Conservation (phyloP, 108 stramenopile genomes). For the Nitzschia sp. region DNA sequence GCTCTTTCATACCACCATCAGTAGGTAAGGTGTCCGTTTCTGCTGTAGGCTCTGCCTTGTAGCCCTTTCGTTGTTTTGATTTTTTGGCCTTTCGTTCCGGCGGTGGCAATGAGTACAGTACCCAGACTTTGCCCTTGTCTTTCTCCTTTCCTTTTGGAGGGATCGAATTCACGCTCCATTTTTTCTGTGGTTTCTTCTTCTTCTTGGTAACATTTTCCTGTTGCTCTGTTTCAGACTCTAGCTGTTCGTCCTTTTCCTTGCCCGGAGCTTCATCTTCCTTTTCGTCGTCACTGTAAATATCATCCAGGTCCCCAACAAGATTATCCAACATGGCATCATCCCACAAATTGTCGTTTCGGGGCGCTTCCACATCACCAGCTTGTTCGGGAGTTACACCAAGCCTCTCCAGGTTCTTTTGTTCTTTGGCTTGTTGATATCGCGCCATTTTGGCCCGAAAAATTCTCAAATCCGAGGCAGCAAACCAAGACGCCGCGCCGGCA, state of each 20-base stretch:
- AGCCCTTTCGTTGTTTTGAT: neutral
- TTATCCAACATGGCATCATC: neutral
- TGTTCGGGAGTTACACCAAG: neutral
- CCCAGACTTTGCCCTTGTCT: constrained; percentile 3
- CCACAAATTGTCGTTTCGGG: neutral
- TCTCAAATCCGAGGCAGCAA: constrained; percentile 5
- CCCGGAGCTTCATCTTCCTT: constrained; percentile 1
- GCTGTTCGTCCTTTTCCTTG: constrained; percentile 1
- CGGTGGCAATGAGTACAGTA: constrained; percentile 29
- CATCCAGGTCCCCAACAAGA: neutral
- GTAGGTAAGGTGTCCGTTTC: constrained; percentile 7
- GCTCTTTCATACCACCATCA: neutral
- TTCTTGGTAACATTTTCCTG: neutral
- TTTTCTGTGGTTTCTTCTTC: constrained; percentile 6
- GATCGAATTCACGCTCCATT: neutral
- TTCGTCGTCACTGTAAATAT: constrained; percentile 3
- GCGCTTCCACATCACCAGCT: neutral
- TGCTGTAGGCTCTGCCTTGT: constrained; percentile 15
- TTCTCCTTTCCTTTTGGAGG: constrained; percentile 8
- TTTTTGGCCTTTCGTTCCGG: constrained; percentile 22
- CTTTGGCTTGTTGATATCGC: constrained; percentile 3
- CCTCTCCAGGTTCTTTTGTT: neutral
- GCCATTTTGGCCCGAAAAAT: constrained; percentile 13
- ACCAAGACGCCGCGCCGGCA: neutral
- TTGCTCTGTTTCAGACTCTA: neutral